These are phyloP conservation scores for Plasmodium malariae DNA, from an alignment of 169 alveolate genomes.

Conservation along the genomic window DNA sequence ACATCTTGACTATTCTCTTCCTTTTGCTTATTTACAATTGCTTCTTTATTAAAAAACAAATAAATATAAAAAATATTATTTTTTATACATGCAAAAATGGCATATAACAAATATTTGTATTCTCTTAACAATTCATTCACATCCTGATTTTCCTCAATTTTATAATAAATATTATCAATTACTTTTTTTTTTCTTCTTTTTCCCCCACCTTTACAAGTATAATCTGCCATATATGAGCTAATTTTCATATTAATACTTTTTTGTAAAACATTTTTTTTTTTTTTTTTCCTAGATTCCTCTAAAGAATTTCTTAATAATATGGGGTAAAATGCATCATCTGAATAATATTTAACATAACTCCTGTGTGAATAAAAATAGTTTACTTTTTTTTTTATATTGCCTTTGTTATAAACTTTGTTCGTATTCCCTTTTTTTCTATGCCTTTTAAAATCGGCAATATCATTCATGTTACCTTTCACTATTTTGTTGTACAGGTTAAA, in stretches of 20 bases:
- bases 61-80: conserved; percentile 58
- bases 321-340: neutral
- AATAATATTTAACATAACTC: neutral
- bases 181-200: neutral
- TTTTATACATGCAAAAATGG: conserved; percentile 37
- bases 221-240: neutral
- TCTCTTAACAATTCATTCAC: conserved; percentile 11
- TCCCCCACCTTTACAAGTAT: neutral
- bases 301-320: too few species aligned
- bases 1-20: too few species aligned
- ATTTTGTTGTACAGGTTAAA: conserved; percentile 2
- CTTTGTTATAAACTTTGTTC: too few species aligned
- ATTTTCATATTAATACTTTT: neutral
- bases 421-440: neutral
- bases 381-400: neutral
- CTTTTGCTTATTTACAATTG: conserved; percentile 15
- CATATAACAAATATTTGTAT: conserved; percentile 54
- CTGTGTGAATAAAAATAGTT: neutral
- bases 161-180: neutral
- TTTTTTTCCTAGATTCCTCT: too few species aligned
- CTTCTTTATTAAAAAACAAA: conserved; percentile 59
- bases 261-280: neutral
- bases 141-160: neutral
- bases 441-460: neutral
- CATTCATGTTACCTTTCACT: neutral